Evolutionary conservation across 2,329 filamentous ascomycete genomes (phyloP), one percentile per base, ranked within the genome.

Genomic region (Cladosporium cucumerinum): DNA sequence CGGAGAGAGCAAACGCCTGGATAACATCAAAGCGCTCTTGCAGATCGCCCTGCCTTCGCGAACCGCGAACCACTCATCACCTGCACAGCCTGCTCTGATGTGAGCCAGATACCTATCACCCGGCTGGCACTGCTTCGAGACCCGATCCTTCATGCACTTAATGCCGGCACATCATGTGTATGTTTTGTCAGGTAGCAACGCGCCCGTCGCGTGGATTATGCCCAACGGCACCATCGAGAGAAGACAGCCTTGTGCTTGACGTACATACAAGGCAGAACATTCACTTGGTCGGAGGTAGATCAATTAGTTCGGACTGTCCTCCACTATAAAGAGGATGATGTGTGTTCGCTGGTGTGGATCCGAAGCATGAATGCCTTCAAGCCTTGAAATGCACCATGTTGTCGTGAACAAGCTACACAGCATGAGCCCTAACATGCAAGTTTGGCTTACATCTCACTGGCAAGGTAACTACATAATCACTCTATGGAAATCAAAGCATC

Each of bases 1-100:
- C 36, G 36, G 39, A 23, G 39, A 21, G 58, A 49, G 30, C 46
- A 36, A 52, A 61, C 43, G 58, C 58, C 58, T 61, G 58, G 26
- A 61, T 51, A 61, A 25, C 57, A 59, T 59, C 57, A 48, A 59
- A 59, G 57, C 57, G 18, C 52, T 30, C 36, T 61, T 61, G 58
- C 58, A 61, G 58, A 61, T 61, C 58, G 46, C 46, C 46, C 58
- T 61, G 46, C 58, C 58, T 61, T 51, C 55, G 55, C 55, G 36
- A 58, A 58, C 55, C 55, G 55, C 55, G 36, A 58, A 58, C 55
- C 55, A 58, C 55, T 58, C 57, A 59, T 18, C 57, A 43, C 55
- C 55, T 59, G 34, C 57, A 30, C 57, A 34, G 54, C 28, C 54
- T 57, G n/a, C 30, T 23, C 18, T 25, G n/a, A 34, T 25, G 54